Evolutionary conservation across 768 basidiomycete genomes (phyloP).

Genomic region (Myochromella boudieri): DNA sequence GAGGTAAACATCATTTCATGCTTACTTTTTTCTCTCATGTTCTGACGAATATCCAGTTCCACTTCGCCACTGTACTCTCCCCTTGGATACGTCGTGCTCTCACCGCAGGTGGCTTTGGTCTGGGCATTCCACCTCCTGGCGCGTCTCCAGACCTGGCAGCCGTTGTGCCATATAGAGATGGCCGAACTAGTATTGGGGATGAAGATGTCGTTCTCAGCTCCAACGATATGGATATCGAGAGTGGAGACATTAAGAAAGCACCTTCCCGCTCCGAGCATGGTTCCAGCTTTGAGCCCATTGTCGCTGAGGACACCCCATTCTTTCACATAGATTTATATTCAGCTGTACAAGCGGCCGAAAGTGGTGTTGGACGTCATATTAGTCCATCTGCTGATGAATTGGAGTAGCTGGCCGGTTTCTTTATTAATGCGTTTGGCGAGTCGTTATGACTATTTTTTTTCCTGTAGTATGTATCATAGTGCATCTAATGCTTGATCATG

Average conservation of each 20-base stretch:
- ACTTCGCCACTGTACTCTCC: conserved; percentile 89
- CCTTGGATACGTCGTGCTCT: conserved; percentile 93
- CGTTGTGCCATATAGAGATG: conserved; percentile 66
- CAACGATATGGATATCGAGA: conserved; percentile 36
- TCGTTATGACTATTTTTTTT: not conserved
- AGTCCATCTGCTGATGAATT: too few relatives aligned
- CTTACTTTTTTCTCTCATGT: not conserved
- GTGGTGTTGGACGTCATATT: conserved; percentile 27
- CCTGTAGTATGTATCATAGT: conserved; percentile 7
- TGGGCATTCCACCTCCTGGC: conserved; percentile 45
- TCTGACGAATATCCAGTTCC: conserved; percentile 60
- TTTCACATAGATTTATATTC: conserved; percentile 87
- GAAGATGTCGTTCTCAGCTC: conserved; percentile 23
- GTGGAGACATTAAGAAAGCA: conserved; percentile 33
- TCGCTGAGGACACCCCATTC: conserved; percentile 66
- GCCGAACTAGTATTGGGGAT: conserved; percentile 26
- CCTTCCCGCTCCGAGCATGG: conserved; percentile 11
- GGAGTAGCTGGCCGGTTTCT: not conserved
- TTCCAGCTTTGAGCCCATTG: conserved; percentile 37
- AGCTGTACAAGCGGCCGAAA: conserved; percentile 72
- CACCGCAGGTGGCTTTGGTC: conserved; percentile 88
- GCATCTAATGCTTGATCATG: not conserved
- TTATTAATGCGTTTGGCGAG: not conserved
- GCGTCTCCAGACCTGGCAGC: conserved; percentile 67
- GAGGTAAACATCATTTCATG: conserved; percentile 44